Conservation (phyloP, 163 green algal species). For the Chlorella variabilis region DNA sequence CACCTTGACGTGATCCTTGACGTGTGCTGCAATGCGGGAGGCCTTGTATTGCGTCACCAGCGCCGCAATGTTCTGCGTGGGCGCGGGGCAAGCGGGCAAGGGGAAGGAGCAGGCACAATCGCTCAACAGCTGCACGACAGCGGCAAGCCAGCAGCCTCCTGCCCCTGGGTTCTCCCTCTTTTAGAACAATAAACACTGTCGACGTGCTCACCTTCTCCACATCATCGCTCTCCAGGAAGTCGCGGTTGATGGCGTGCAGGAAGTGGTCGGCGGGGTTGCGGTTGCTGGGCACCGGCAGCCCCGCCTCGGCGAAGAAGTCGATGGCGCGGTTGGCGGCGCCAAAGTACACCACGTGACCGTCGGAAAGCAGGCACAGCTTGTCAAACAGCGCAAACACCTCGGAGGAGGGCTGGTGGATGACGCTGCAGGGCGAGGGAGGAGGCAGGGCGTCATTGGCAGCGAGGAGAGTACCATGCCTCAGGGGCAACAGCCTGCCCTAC, state of each 20-base stretch:
- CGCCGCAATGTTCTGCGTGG: slow-evolving; percentile 41
- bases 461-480: no score
- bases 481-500: no score
- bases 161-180: no score
- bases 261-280: slow-evolving; percentile 73
- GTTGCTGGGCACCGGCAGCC: slow-evolving; percentile 62
- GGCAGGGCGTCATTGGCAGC: no score
- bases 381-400: slow-evolving; percentile 76
- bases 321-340: slow-evolving; percentile 50
- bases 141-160: no score
- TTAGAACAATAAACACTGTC: no score
- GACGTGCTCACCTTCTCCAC: slow-evolving; percentile 21
- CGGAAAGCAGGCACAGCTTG: slow-evolving; percentile 69
- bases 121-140: no score
- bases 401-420: slow-evolving; percentile 77
- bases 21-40: slow-evolving; percentile 7
- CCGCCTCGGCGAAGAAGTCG: slow-evolving; percentile 63
- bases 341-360: slow-evolving; percentile 64
- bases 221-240: slow-evolving; percentile 4
- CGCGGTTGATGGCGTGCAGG: slow-evolving; percentile 71
- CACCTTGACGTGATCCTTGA: slow-evolving; percentile 30
- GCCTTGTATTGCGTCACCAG: slow-evolving; percentile 45
- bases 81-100: neutral
- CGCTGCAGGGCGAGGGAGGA: slow-evolving; percentile 52
- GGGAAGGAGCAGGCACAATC: no score